Conservation (phyloP, 495 filamentous ascomycete genomes). For the Penicillium pancosmium region DNA sequence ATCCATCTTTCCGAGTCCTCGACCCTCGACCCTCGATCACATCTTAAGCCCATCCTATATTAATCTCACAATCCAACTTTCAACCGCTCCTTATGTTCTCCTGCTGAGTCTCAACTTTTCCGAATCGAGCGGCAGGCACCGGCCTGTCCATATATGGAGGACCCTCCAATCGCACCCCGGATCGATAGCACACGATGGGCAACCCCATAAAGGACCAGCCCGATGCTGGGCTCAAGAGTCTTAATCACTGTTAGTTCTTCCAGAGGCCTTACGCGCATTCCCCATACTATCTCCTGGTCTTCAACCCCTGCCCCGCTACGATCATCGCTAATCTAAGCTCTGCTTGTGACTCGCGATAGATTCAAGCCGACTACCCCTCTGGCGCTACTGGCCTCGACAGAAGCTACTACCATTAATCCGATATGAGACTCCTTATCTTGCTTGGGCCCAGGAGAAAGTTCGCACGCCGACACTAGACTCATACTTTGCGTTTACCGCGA, state of each 20-base stretch:
- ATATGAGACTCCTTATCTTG: conserved; percentile 95
- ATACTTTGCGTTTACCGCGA: conserved; percentile 95
- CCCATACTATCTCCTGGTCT: background rate
- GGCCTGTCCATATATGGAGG: conserved; percentile 33
- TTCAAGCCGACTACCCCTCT: conserved; percentile 77
- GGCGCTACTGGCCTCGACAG: conserved; percentile 86
- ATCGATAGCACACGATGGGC: conserved; percentile 40
- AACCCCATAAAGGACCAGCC: conserved; percentile 44
- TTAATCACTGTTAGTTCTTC: conserved; percentile 72
- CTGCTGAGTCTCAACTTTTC: conserved; percentile 14
- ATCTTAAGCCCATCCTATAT: conserved; percentile 3
- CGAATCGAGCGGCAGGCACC: conserved; percentile 25
- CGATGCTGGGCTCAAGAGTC: conserved; percentile 72
- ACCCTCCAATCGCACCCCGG: conserved; percentile 18
- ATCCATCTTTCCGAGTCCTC: conserved; percentile 8
- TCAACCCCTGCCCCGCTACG: conserved; percentile 4
- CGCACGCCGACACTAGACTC: conserved; percentile 84
- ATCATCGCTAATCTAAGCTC: conserved; percentile 12
- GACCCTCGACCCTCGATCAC: background rate
- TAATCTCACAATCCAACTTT: conserved; percentile 21
- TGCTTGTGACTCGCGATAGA: conserved; percentile 53
- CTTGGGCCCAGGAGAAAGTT: conserved; percentile 74
- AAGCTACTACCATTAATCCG: conserved; percentile 81
- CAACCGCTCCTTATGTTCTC: conserved; percentile 30
- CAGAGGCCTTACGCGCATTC: background rate